phyloP scores from a whole-genome alignment of 257 asterid genomes.

The Plantago ovata region DNA sequence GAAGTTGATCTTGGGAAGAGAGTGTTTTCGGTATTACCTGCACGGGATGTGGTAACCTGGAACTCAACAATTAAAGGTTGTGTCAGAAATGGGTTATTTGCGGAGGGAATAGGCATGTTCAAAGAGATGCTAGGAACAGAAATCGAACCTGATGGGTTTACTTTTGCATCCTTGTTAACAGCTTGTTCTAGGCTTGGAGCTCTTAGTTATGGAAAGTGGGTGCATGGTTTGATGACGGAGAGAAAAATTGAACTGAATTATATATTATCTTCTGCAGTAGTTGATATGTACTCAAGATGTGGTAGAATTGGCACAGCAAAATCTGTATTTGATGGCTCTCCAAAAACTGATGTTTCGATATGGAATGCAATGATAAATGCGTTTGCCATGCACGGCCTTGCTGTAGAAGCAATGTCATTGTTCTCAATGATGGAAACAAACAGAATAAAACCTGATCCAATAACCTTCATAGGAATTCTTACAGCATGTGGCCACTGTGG shows the following conservation, averaged over 20 bases:
- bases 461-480: slow-evolving; percentile 67
- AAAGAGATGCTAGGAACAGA: slow-evolving; percentile 45
- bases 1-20: slow-evolving; percentile 51
- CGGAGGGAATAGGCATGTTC: slow-evolving; percentile 50
- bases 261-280: slow-evolving; percentile 64
- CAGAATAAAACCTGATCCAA: slow-evolving; percentile 47
- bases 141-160: slow-evolving; percentile 61
- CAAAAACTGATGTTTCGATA: slow-evolving; percentile 44
- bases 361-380: slow-evolving; percentile 84
- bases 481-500: slow-evolving; percentile 80
- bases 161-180: slow-evolving; percentile 59
- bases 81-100: slow-evolving; percentile 41
- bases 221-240: slow-evolving; percentile 55
- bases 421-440: slow-evolving; percentile 44
- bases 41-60: slow-evolving; percentile 76
- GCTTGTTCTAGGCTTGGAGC: slow-evolving; percentile 79
- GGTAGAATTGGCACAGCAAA: slow-evolving; percentile 62
- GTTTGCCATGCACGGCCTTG: slow-evolving; percentile 66
- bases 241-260: slow-evolving; percentile 47
- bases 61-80: slow-evolving; percentile 67
- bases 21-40: slow-evolving; percentile 38
- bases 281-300: slow-evolving; percentile 83
- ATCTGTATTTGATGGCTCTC: slow-evolving; percentile 39
- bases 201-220: slow-evolving; percentile 62
- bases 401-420: slow-evolving; percentile 46